Evolutionary conservation across 805 yeast genomes (phyloP), one percentile per base, ranked within the genome.

Genomic region (Yarrowia osloensis): DNA sequence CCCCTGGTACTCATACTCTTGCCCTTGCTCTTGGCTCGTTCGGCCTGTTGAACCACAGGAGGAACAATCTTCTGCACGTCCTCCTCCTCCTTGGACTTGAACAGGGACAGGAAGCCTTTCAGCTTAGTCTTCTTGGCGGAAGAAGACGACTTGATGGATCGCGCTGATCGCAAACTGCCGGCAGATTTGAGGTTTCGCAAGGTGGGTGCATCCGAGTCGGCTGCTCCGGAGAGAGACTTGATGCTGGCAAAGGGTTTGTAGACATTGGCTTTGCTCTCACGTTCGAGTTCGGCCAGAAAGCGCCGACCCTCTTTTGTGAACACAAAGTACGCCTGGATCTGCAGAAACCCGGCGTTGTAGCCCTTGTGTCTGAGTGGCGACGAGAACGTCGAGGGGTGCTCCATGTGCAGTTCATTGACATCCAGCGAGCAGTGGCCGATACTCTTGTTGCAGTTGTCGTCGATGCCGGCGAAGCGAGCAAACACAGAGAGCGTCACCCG

Each of bases 381-480:
- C 2, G 63, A 37, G 9, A 39, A 39, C 19, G 46, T 37, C 33
- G 33, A n/a, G 7, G 26, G 13, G 7, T 24, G 17, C 21, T 55
- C 47, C 63, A 55, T 55, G 13, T 24, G 24, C 12, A n/a, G 46
- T 19, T 55, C 63, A n/a, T 55, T 55, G 12, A 55, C 63, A 8
- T n/a, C 24, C 33, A 55, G 47, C n/a, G 47, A 37, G n/a, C 63
- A 55, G 11, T 55, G 63, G 13, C 47, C 63, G 11, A 55, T 55
- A 35, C 63, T 55, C n/a, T 39, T 55, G 63, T 55, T 55, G 49
- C 24, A 26, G 63, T 55, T 55, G 17, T 55, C 63, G 17, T 39
- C 47, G 9, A 17, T 9, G 19, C 63, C 63, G 9, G 63, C 47
- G 11, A 55, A 55, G 2, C 63, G 46, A 2, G 63, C 63, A 55